Evolutionary conservation across 2,329 filamentous ascomycete species (phyloP).

Genomic region (Aspergillus quadrilineatus): DNA sequence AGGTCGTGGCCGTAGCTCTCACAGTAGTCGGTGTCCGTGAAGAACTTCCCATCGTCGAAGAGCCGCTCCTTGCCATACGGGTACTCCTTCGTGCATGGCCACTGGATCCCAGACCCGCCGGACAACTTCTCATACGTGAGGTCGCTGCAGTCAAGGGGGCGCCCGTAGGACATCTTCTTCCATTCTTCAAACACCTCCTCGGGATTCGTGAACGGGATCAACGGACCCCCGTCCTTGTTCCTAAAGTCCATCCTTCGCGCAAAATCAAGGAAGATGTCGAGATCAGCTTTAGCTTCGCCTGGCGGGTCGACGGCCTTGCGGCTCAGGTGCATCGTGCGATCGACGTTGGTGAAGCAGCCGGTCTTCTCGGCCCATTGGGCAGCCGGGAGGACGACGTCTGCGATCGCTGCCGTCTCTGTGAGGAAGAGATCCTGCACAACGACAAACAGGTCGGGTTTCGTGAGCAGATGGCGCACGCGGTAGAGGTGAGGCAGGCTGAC

Average conservation of each 20-base stretch:
- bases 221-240: constrained; percentile 33
- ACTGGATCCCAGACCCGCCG: constrained; percentile 39
- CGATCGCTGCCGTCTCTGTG: constrained; percentile 38
- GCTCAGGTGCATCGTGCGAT: constrained; percentile 40
- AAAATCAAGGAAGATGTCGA: constrained; percentile 40
- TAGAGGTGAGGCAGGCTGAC: constrained; percentile 39
- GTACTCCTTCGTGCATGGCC: constrained; percentile 37
- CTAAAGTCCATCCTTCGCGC: constrained; percentile 36
- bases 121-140: constrained; percentile 37
- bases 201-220: constrained; percentile 30
- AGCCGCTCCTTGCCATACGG: constrained; percentile 37
- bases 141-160: constrained; percentile 38
- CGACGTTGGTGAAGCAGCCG: constrained; percentile 41
- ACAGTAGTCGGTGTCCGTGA: constrained; percentile 37
- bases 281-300: constrained; percentile 36
- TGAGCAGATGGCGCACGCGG: constrained; percentile 30
- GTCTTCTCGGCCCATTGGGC: constrained; percentile 43
- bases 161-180: constrained; percentile 34
- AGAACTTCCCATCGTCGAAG: constrained; percentile 36
- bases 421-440: constrained; percentile 40
- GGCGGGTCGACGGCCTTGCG: constrained; percentile 41
- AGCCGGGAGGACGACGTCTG: constrained; percentile 40
- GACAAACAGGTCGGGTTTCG: constrained; percentile 34
- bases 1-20: constrained; percentile 41
- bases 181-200: constrained; percentile 40